Evolutionary conservation across 805 yeast genomes (phyloP), one percentile per base, ranked within the genome.

Genomic region (Starmerella potacharoeniae): DNA sequence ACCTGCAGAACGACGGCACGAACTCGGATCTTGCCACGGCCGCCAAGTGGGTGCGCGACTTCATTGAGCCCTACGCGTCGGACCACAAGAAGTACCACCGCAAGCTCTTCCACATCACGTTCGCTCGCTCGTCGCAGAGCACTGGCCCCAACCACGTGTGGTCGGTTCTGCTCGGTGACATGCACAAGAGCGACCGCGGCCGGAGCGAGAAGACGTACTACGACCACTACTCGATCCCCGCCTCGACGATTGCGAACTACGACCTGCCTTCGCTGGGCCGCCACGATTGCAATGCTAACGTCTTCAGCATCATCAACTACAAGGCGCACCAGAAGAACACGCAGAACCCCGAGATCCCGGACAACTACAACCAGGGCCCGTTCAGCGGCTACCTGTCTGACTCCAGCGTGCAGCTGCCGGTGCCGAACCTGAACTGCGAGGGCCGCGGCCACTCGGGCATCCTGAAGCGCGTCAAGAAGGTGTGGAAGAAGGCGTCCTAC

Each of bases 1-100:
- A 77, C 69, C 73, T 76, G 76, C 68, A 77, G 56, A 70, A 76
- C 66, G 80, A 77, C 64, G 81, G 79, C 47, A 78, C 77, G 58
- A 78, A 75, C 66, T 60, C 76, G 43, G 75, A 71, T 61, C 72
- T 77, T 53, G 71, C 69, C 53, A 69, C 72, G 50, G 74, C 80
- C 28, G 77, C 77, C 41, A 56, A 60, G 52, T 77, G 81, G 81
- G 62, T 76, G 39, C 71, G 71, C 54, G 58, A 66, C 54, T 76
- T 76, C 71, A 62, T 77, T 54, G 68, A 65, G 53, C 79, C 79
- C 45, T 66, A 74, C 62, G 43, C 62, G 49, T 2, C 30, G 22
- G 58, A 55, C 39, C 59, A 67, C 58, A 75, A 76, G 69, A 64
- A 66, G 33, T 74, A 75, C 70, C 77, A 77, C 71, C 75, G 73